Conservation (phyloP, 768 basidiomycete species). For the Suillus subaureus region DNA sequence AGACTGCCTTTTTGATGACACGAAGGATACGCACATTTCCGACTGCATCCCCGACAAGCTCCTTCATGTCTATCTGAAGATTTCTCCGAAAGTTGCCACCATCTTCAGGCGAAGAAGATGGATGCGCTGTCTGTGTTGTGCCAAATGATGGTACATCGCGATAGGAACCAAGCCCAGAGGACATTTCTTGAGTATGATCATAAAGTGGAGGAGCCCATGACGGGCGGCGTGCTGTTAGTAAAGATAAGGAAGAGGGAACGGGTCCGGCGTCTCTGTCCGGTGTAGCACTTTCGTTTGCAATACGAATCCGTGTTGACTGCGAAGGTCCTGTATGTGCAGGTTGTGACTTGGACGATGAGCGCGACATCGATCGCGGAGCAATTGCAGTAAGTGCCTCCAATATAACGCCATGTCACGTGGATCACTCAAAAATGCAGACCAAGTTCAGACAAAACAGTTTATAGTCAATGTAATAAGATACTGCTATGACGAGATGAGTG, state of each 20-base stretch:
- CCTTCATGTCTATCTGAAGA: slow-evolving; percentile 79
- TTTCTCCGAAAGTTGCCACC: slow-evolving; percentile 58
- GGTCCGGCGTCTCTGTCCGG: slow-evolving; percentile 25
- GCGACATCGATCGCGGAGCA: slow-evolving; percentile 22
- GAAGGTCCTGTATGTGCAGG: slow-evolving; percentile 10
- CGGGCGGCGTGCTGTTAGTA: slow-evolving; percentile 35
- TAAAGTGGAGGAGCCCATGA: slow-evolving; percentile 36
- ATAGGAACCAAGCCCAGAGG: slow-evolving; percentile 28
- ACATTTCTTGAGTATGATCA: slow-evolving; percentile 27
- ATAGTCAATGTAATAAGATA: slow-evolving; percentile 34
- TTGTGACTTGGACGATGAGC: slow-evolving; percentile 28
- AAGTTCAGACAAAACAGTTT: slow-evolving; percentile 3
- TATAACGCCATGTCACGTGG: neutral
- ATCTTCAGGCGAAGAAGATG: slow-evolving; percentile 49
- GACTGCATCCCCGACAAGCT: slow-evolving; percentile 77
- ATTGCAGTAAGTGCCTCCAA: neutral
- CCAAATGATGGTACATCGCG: slow-evolving; percentile 31
- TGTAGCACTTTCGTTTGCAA: slow-evolving; percentile 17
- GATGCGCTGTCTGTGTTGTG: slow-evolving; percentile 18
- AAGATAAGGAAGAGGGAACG: slow-evolving; percentile 31
- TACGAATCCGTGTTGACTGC: slow-evolving; percentile 24
- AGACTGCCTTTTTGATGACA: neutral
- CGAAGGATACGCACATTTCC: slow-evolving; percentile 62
- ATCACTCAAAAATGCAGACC: neutral
- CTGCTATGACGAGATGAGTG: slow-evolving; percentile 29